Evolutionary conservation across 352 stramenopile genomes (phyloP), one percentile per base, ranked within the genome.

Genomic region (Phytophthora brassicae): DNA sequence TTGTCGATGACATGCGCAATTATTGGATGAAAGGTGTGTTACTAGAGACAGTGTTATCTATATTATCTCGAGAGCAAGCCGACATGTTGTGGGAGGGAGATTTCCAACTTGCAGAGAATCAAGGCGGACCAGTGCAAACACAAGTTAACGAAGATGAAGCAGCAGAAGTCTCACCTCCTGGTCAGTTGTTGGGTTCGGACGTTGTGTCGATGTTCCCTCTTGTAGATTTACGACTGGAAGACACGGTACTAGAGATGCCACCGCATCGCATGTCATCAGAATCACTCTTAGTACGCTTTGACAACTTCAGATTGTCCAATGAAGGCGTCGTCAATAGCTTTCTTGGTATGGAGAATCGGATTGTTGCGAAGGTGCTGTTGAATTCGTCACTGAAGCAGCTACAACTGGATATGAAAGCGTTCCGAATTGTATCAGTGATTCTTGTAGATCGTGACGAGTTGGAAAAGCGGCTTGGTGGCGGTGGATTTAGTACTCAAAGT

Each of bases 171-270:
- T 6, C 20, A 33, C 29, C 29, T 47, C 46, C 61, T 1, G 50
- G 56, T 22, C 43, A 64, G n/a, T 81, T 77, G n/a, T 64, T 84
- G 17, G 72, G 75, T 0, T 81, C 76, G 29, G 85, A 92, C 28
- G 76, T 92, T 26, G 84, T 95, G 4, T 95, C 86, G 11, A 88
- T 86, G 69, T 95, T 95, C 47, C 86, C 86, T 8, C 63, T 92
- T 0, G 36, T 95, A 14, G 81, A 92, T 56, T 66, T 95, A 54
- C 74, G 75, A 14, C 41, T 95, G 0, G 63, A 84, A 42, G 84
- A 95, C 56, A 73, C 84, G 2, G 75, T 89, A 39, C 39, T 95
- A 17, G 77, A 88, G 47, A 90, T 95, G 66, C 86, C 86, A 2
- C 81, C 84, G 12, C 79, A 95, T 68, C 84, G 83, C 4, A 89